These are phyloP conservation scores for Purshia tridentata DNA, from an alignment of 306 rosid genomes.

Conservation along the genomic window DNA sequence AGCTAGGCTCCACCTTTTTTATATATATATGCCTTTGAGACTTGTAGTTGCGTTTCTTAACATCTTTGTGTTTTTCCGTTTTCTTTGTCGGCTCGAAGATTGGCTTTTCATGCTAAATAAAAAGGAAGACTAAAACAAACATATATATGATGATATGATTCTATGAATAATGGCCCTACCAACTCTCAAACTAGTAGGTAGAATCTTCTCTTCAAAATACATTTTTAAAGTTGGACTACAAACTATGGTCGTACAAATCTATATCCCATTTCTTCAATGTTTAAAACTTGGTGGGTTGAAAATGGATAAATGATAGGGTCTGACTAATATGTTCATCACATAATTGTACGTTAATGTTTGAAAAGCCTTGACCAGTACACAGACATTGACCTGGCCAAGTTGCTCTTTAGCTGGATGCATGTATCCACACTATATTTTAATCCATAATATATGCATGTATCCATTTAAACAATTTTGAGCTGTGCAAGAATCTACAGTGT, in stretches of 20 bases:
- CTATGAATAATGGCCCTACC: neutral
- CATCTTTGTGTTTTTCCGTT: neutral
- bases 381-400: neutral
- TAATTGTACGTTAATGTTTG: neutral
- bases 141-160: too few relatives aligned
- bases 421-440: too few relatives aligned
- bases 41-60: neutral
- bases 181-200: neutral
- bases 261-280: too few relatives aligned
- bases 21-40: neutral
- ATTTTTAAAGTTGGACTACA: too few relatives aligned
- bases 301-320: neutral
- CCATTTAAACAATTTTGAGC: too few relatives aligned
- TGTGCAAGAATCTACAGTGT: neutral
- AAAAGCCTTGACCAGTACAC: neutral
- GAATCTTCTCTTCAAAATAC: neutral
- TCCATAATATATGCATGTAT: too few relatives aligned
- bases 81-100: neutral
- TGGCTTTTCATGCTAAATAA: neutral
- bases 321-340: neutral
- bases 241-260: neutral
- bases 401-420: neutral
- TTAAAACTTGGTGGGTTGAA: neutral
- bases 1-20: neutral
- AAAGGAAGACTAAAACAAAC: too few relatives aligned